Evolutionary conservation across 1,284 basidiomycete species (phyloP), one percentile per base, ranked within the genome.

Genomic region (Macrocybe sp.): DNA sequence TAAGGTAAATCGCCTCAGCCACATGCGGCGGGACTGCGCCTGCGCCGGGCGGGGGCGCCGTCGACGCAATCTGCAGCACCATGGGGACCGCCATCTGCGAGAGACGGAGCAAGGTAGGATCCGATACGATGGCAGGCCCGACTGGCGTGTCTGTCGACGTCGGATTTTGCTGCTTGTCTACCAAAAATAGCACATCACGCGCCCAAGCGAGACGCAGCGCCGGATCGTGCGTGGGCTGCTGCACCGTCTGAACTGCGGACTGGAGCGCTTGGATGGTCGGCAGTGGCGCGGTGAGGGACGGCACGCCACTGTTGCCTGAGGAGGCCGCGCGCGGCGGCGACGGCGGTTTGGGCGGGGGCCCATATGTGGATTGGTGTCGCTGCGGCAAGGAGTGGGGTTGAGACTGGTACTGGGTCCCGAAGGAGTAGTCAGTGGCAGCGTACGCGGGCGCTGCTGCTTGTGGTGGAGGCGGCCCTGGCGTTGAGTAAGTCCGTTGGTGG

Each of bases 101-200:
- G 50, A 92, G 80, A 28, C 72, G 71, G 11, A 73, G 68, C 6
- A 92, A 74, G 6, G 73, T 70, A 0, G 81, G 76, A 55, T 92
- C 88, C 14, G 74, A 64, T 57, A 92, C 79, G 44, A 66, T 61
- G 33, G 73, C 68, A 9, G 83, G 77, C 1, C 80, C 80, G 9
- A 74, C 56, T 0, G 72, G 68, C 0, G 73, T 64, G 51, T 77
- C 77, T 8, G 66, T 67, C 34, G 70, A 60, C 3, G 68, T 47
- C 44, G 67, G 60, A 6, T 64, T 48, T 52, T 64, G 58, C 51
- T 71, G 74, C 4, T 76, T 66, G 52, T 92, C 86, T 52, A 91
- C 82, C 52, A 91, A 83, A 58, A 83, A 79, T 56, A 94, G 68
- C 45, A 94, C 84, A 53, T 92, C 88, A 39, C 84, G 75, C 4